These are phyloP conservation scores for Pseudogymnoascus sp. DNA, from an alignment of 2,329 filamentous ascomycete species.

Conservation along the genomic window DNA sequence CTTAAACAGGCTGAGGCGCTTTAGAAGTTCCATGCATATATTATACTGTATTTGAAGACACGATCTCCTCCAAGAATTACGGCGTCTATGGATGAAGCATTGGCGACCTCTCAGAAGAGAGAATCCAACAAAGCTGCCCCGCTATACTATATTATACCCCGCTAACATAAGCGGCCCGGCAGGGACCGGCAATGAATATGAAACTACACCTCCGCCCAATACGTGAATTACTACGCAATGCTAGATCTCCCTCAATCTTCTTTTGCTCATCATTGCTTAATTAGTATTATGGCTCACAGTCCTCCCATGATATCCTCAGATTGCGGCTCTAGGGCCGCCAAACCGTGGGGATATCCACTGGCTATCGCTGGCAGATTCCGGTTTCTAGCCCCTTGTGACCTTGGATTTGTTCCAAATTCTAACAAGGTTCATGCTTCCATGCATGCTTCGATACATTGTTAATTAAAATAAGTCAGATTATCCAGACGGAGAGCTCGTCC, in stretches of 20 bases:
- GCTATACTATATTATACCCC: background rate
- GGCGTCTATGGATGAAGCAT: background rate
- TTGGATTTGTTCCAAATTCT: background rate
- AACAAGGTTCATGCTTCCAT: background rate
- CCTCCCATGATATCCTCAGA: background rate
- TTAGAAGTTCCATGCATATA: background rate
- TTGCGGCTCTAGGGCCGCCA: conserved; percentile 4
- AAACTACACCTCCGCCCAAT: background rate
- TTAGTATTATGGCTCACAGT: background rate
- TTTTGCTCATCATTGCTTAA: background rate
- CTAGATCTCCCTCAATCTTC: background rate
- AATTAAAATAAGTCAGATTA: background rate
- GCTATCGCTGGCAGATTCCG: background rate
- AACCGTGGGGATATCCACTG: background rate
- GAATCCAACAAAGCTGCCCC: background rate
- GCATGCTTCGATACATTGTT: background rate
- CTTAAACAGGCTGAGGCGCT: background rate
- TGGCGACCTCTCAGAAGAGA: background rate
- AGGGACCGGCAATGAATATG: background rate
- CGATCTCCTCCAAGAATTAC: background rate
- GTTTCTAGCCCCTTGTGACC: background rate
- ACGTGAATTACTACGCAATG: background rate
- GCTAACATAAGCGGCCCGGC: background rate
- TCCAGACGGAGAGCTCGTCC: background rate
- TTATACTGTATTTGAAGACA: background rate